Percentiles rank a stretch among this genome's conserved stretches.
Evolutionary conservation across 2,329 filamentous ascomycete genomes (phyloP).

Genomic region (Phyllachora maydis): DNA sequence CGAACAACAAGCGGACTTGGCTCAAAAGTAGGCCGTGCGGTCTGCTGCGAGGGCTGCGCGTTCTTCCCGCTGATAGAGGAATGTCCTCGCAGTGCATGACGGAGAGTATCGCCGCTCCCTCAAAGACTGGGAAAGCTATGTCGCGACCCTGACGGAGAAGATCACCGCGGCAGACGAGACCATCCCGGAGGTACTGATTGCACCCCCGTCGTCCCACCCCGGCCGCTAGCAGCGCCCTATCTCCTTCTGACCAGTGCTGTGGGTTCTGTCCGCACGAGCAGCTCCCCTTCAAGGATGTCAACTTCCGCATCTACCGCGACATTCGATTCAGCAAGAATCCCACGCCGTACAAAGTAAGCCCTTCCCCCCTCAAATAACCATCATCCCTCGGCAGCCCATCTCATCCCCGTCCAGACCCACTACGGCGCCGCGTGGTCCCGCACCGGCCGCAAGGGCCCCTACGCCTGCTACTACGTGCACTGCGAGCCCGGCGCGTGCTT

Average conservation of each 20-base stretch:
- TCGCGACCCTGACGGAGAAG: constrained; percentile 49
- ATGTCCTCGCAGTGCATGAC: constrained; percentile 51
- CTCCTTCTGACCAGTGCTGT: too few relatives aligned
- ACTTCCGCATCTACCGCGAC: constrained; percentile 77
- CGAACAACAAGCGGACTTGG: constrained; percentile 37
- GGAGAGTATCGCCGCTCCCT: constrained; percentile 58
- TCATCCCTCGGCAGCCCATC: too few relatives aligned
- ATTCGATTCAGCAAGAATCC: constrained; percentile 67
- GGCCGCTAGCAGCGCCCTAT: too few relatives aligned
- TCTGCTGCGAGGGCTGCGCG: too few relatives aligned
- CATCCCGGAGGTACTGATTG: too few relatives aligned
- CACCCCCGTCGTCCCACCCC: too few relatives aligned
- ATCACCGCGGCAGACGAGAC: constrained; percentile 58
- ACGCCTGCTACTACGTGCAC: constrained; percentile 78
- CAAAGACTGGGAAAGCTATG: constrained; percentile 65
- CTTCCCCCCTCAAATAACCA: too few relatives aligned
- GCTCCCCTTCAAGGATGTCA: constrained; percentile 65
- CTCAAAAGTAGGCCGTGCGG: constrained; percentile 28
- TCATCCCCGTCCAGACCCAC: too few relatives aligned
- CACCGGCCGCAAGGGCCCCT: constrained; percentile 70
- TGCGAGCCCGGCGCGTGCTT: constrained; percentile 53
- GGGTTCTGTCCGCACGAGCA: too few relatives aligned
- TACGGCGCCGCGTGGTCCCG: constrained; percentile 78
- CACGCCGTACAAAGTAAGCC: constrained; percentile 87
- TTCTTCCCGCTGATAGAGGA: too few relatives aligned